These are phyloP conservation scores for Alternaria ventricosa DNA, from an alignment of 2,329 filamentous ascomycete species.

Conservation along the genomic window DNA sequence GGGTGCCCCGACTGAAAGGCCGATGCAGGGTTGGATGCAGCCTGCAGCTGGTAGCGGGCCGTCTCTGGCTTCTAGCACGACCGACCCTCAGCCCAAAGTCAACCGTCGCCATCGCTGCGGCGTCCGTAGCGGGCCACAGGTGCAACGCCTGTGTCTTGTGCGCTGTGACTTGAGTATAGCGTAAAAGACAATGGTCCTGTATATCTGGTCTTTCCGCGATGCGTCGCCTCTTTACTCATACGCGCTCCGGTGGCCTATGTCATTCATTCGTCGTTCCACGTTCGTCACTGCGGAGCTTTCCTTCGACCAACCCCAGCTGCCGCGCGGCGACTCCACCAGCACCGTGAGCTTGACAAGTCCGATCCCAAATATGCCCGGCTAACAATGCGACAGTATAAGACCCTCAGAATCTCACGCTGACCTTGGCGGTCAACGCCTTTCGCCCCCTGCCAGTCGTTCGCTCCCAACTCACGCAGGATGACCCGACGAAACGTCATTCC, in stretches of 20 bases:
- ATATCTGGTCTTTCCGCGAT: background rate
- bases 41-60: conserved; percentile 4
- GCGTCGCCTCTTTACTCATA: background rate
- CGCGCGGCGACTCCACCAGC: conserved; percentile 19
- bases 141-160: conserved; percentile 4
- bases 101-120: conserved; percentile 6
- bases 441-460: background rate
- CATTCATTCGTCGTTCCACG: background rate
- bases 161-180: background rate
- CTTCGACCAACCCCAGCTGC: conserved; percentile 6
- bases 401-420: background rate
- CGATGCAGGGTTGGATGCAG: conserved; percentile 1
- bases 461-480: conserved; percentile 24
- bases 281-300: conserved; percentile 4
- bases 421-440: background rate
- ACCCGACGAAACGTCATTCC: conserved; percentile 39
- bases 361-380: background rate
- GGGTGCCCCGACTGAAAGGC: conserved; percentile 5
- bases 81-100: conserved; percentile 3
- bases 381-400: conserved; percentile 5
- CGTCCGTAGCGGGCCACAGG: conserved; percentile 9
- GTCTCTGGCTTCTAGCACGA: background rate
- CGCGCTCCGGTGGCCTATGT: background rate
- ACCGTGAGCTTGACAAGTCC: conserved; percentile 13
- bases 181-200: background rate